Evolutionary conservation across 2,329 filamentous ascomycete genomes (phyloP), one percentile per base, ranked within the genome.

Genomic region (Talaromyces sp.): DNA sequence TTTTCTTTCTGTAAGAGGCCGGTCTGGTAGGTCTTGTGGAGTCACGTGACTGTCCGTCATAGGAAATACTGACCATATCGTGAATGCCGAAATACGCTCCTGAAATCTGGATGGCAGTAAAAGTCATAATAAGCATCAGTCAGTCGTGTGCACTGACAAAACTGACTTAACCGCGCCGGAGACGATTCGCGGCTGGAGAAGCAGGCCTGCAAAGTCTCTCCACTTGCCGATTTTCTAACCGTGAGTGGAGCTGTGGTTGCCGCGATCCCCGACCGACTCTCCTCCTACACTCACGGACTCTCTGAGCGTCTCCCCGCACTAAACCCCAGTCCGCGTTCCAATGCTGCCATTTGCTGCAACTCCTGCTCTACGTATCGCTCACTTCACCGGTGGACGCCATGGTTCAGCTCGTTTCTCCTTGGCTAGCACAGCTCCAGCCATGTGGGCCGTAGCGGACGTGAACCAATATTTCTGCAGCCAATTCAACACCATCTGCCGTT

Each of bases 221-320:
- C 64, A 66, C 64, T 66, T 66, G 64, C 64, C 64, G 64, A 66
- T 24, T 63, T 63, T 60, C 56, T 66, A 52, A 59, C 54, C 64
- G 54, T 35, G 45, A 50, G 60, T 63, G 64, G 60, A 63, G 64
- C 22, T 13, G 1, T 16, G 31, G 10, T n/a, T 61, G 43, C 47
- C 59, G 59, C 43, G 45, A 60, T 54, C 49, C 24, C 62, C 60
- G 60, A 56, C 33, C 33, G 47, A 24, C 37, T 24, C 35, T 49
- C n/a, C 10, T 49, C 4, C 19, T 39, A 13, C 27, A 8, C 45
- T 3, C n/a, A 13, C n/a, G 22, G 50, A 13, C 27, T 16, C 9
- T 19, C 24, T 19, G 11, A 10, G 3, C n/a, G 22, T 50, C 59
- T 56, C 60, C 61, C 39, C 61, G 50, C 50, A 47, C 37, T 27